Evolutionary conservation across 176 grass and related monocot species (phyloP), one percentile per base, ranked within the genome.

Genomic region (Aegilops longissima): DNA sequence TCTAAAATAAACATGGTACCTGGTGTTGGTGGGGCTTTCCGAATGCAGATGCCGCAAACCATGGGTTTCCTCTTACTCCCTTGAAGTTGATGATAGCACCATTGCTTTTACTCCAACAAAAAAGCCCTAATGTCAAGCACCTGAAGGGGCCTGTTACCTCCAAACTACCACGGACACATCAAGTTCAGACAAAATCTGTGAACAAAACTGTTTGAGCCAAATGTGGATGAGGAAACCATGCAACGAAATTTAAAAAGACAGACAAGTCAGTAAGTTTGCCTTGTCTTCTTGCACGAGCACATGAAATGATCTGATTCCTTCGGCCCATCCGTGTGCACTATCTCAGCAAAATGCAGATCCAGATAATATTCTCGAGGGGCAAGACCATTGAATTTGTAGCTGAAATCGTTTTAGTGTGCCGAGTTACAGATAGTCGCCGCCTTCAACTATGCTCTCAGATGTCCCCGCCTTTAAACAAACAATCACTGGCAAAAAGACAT

Each of bases 301-400:
- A 90, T 98, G 82, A 62, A 98, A 98, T 31, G 89, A 49, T 27
- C 92, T 88, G 49, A 98, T 94, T 83, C 97, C 94, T 90, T 96
- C 29, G 97, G 97, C 11, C 97, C 97, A 56, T 20, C 66, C 23
- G 88, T 96, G 87, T 94, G 89, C 5, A 94, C 61, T 51, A 98
- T 98, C 80, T 98, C 97, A 7, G 92, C 79, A 14, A 98, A 98
- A 76, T 98, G 97, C 68, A 98, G 84, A 91, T 98, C 97, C 2
- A 98, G n/a, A 17, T 88, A 92, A 70, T 96, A 96, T 10, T 94
- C 83, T 81, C 94, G 94, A 2, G 97, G 86, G 27, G 76, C 76
- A 51, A 98, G 90, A 66, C 87, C 83, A 1, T 91, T 35, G 2
- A 98, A 86, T 54, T 70, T 98, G 86, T 98, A 98, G 87, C 82